Evolutionary conservation across 2,329 filamentous ascomycete genomes (phyloP).

Genomic region (Trichophyton verrucosum): DNA sequence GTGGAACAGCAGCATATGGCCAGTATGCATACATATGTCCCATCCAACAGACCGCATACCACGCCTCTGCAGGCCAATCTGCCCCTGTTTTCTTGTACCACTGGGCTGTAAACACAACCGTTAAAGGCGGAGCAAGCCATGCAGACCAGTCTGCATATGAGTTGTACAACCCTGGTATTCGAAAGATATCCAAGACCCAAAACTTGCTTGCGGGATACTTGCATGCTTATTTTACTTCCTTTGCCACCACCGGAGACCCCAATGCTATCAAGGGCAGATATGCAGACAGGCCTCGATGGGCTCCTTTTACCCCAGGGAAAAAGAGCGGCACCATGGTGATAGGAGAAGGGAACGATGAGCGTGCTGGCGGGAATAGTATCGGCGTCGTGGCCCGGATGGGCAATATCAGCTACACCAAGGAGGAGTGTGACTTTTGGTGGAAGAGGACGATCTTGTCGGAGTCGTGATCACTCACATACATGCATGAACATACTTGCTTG

Average conservation of each 20-base stretch:
- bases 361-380: conserved; percentile 30
- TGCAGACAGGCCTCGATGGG: conserved; percentile 26
- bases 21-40: conserved; percentile 41
- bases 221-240: conserved; percentile 40
- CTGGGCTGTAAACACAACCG: conserved; percentile 39
- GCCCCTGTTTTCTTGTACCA: conserved; percentile 41
- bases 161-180: conserved; percentile 27
- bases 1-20: conserved; percentile 37
- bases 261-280: conserved; percentile 26
- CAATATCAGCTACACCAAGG: conserved; percentile 32
- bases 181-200: conserved; percentile 29
- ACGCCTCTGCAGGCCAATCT: conserved; percentile 23
- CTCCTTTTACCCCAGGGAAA: conserved; percentile 19
- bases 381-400: conserved; percentile 31
- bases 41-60: conserved; percentile 35
- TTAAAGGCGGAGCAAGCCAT: conserved; percentile 37
- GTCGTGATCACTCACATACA: conserved; percentile 7
- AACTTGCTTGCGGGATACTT: conserved; percentile 32
- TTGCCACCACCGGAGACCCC: conserved; percentile 37
- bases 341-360: conserved; percentile 39
- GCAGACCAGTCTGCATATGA: conserved; percentile 41
- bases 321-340: conserved; percentile 32
- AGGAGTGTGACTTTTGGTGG: conserved; percentile 40
- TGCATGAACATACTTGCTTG: background rate
- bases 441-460: conserved; percentile 13